Base-by-base conservation (phyloP, 129 eudicot species). In the Kitagawia praeruptora region DNA sequence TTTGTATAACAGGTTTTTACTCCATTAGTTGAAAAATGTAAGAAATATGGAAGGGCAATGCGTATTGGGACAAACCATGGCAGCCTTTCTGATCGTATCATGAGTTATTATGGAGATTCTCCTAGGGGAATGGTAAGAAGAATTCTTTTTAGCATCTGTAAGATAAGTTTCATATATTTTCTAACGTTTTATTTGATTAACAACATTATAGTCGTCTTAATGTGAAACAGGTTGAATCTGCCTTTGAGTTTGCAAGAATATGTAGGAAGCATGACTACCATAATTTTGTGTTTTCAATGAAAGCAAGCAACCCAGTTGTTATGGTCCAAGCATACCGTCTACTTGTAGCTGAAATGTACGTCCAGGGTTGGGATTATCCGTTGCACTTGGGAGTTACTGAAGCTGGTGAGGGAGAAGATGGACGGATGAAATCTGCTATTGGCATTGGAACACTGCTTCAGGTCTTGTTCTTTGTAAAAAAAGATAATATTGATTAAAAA, bases 331-430 rank as follows among this genome's bases (percentile, higher is more conserved):
- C 98, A 56, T 94, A 92, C 80, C 91, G 97, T 10, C 93, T 94
- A 79, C 92, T 94, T 80, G 96, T 89, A 69, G 97, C 98, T 77
- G 97, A 94, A 90, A 94, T 94, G 98, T 85, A 92, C 86, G 93
- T 94, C 71, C 89, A 87, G 63, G 96, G 98, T 76, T 94, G 98
- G 98, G 98, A 94, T 80, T 94, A 94, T 82, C 98, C 98, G 2
- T 72, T 94, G 70, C 98, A 94, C 80, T 83, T 94, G 85, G 98
- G 98, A 77, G 98, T 94, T 21, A 94, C 98, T 58, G 98, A 94
- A 92, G 98, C 98, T 82, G 98, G 98, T n/a, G 98, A 94, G 80
- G 98, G 98, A 81, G 98, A 94, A 81, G 98, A 94, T 86, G 98
- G 98, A 76, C 85, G 97, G 21, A 94, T 94, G 98, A 94, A 94